These are phyloP conservation scores for Candida gorgasii DNA, from an alignment of 805 yeast genomes.

Conservation along the genomic window DNA sequence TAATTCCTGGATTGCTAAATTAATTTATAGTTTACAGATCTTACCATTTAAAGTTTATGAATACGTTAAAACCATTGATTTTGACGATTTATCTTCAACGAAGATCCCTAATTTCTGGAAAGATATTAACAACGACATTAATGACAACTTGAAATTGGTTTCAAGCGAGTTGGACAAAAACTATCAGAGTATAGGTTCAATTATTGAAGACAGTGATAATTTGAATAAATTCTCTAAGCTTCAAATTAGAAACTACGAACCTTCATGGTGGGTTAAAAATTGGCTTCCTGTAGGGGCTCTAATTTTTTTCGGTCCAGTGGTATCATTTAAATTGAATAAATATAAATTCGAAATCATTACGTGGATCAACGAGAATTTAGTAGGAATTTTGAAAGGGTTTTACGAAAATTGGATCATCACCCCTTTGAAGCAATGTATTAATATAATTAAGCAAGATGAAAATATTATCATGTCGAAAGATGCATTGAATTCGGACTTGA, in stretches of 20 bases:
- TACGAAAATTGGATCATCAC: constrained; percentile 79
- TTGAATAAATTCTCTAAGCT: constrained; percentile 3
- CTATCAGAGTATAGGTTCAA: constrained; percentile 14
- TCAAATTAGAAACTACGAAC: constrained; percentile 8
- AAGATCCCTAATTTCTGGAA: constrained; percentile 12
- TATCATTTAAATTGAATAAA: constrained; percentile 43
- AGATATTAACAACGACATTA: constrained; percentile 28
- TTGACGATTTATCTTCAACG: not conserved
- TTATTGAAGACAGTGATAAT: constrained; percentile 12
- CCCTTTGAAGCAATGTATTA: constrained; percentile 70
- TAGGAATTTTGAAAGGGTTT: constrained; percentile 68
- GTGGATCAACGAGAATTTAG: constrained; percentile 59
- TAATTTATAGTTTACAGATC: constrained; percentile 35
- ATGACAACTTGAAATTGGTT: constrained; percentile 21
- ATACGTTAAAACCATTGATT: constrained; percentile 2
- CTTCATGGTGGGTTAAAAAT: constrained; percentile 37
- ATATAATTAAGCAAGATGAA: constrained; percentile 79
- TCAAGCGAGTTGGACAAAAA: constrained; percentile 23
- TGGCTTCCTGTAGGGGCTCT: constrained; percentile 62
- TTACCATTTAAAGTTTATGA: constrained; percentile 28
- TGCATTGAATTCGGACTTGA: constrained; percentile 74
- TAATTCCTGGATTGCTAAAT: constrained; percentile 25
- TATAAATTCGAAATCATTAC: constrained; percentile 53
- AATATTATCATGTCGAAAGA: constrained; percentile 71
- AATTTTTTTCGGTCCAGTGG: constrained; percentile 54